These are phyloP conservation scores for Paecilomyces dactylethromorphus DNA, from an alignment of 2,329 filamentous ascomycete species.

Conservation along the genomic window DNA sequence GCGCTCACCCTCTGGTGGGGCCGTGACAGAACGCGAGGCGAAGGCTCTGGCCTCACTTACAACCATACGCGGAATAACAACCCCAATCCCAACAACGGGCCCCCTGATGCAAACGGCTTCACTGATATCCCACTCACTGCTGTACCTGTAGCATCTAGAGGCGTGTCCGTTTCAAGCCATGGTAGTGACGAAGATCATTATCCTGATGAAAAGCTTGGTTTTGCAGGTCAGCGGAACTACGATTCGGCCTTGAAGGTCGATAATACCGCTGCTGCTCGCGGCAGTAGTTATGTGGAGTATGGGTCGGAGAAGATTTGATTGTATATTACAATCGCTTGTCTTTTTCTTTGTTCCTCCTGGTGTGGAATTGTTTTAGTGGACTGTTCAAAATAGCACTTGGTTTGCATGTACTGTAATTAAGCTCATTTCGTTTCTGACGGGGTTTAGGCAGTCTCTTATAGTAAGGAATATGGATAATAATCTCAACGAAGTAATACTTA, in stretches of 20 bases:
- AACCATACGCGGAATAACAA: conserved; percentile 6
- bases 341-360: conserved; percentile 2
- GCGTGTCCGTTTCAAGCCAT: conserved; percentile 3
- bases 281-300: conserved; percentile 34
- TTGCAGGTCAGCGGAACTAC: conserved; percentile 32
- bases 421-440: no score
- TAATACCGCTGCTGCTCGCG: conserved; percentile 13
- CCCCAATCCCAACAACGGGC: conserved; percentile 10
- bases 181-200: conserved; percentile 18
- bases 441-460: no score
- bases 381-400: no score
- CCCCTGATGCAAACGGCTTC: conserved; percentile 21
- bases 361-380: neutral
- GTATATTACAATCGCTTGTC: neutral
- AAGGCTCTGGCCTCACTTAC: conserved; percentile 43
- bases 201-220: conserved; percentile 38
- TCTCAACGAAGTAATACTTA: no score
- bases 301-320: conserved; percentile 21
- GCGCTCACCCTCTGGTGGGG: conserved; percentile 56
- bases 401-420: no score
- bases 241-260: conserved; percentile 22
- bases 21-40: conserved; percentile 54
- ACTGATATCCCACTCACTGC: conserved; percentile 31
- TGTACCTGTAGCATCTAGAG: conserved; percentile 11
- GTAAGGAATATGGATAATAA: no score